Base-by-base conservation (phyloP, 495 filamentous ascomycete species). In the Penicillium nucicola region DNA sequence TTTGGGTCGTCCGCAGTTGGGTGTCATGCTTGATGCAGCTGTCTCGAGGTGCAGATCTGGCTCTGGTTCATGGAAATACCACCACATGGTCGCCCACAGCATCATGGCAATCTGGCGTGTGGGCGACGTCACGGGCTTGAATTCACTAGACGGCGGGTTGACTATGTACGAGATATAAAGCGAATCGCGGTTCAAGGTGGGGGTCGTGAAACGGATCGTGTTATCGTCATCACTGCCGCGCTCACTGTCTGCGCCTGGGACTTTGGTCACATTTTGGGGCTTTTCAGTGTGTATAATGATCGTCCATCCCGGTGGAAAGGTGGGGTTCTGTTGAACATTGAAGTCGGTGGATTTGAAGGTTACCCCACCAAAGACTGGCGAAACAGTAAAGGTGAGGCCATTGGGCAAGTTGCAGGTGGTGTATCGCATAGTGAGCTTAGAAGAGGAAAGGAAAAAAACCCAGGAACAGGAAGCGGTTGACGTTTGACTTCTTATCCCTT, bases 31-130 rank as follows among this genome's bases (percentile, higher is more conserved):
- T 13, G 83, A 87, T 3, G 79, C 76, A n/a, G 78, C 74, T 9
- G 79, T 88, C 11, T 72, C 75, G 18, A 92, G 46, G 34, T 77
- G 78, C 11, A 68, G 60, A 34, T 79, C 71, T 1, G 77, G 77
- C 35, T 73, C 61, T 0, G 70, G 66, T 58, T 79, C 71, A 51
- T 97, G 91, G 64, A 97, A 98, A 71, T 97, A 98, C 95, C 95
- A 97, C 68, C 86, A 95, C 28, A 97, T 70, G 1, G 89, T 91
- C 22, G 89, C 83, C 90, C 92, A 98, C 6, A 97, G 80, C 89
- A 96, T 92, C 88, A 95, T 88, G 49, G 92, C 92, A 49, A 95
- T 85, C 68, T 91, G 88, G 28, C 91, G 75, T 0, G 90, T 91
- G 1, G 88, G 89, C 39, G 90, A 95, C 20, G 69, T 81, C 10